phyloP scores from a whole-genome alignment of 148 eudicot species.

The Amaranthus palmeri region DNA sequence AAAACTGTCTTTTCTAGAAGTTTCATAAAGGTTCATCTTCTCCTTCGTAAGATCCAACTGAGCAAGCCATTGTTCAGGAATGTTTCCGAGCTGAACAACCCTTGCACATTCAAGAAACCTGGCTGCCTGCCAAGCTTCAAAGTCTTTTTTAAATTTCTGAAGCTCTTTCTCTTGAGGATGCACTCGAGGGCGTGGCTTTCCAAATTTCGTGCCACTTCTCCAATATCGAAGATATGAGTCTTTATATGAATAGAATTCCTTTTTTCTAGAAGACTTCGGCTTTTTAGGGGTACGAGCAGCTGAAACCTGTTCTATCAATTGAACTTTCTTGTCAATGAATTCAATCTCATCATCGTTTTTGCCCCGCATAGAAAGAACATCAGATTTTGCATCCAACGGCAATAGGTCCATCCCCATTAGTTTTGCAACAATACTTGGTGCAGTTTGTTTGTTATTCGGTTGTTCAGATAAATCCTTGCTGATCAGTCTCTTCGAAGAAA shows the following conservation, averaged over 20 bases:
- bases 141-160: conserved; percentile 91
- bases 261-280: conserved; percentile 38
- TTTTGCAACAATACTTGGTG: conserved; percentile 85
- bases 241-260: conserved; percentile 28
- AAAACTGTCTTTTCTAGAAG: conserved; percentile 28
- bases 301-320: conserved; percentile 38
- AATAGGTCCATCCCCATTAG: conserved; percentile 90
- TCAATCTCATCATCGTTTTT: conserved; percentile 21
- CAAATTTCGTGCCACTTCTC: conserved; percentile 37
- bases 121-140: conserved; percentile 93
- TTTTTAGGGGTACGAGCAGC: conserved; percentile 24
- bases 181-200: conserved; percentile 61
- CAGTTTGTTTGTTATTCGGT: conserved; percentile 42
- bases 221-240: conserved; percentile 35
- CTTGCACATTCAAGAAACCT: conserved; percentile 83
- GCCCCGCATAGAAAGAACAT: conserved; percentile 27
- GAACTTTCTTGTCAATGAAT: conserved; percentile 25
- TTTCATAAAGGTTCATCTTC: conserved; percentile 59
- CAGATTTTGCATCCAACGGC: conserved; percentile 43
- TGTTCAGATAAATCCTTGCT: conserved; percentile 54
- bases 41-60: conserved; percentile 79
- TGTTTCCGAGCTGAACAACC: conserved; percentile 51
- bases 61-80: conserved; percentile 65
- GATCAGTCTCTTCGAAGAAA: conserved; percentile 74
- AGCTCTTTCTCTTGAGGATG: conserved; percentile 99